Conservation (phyloP, 140 eudicot species). For the Flaveria floridana region DNA sequence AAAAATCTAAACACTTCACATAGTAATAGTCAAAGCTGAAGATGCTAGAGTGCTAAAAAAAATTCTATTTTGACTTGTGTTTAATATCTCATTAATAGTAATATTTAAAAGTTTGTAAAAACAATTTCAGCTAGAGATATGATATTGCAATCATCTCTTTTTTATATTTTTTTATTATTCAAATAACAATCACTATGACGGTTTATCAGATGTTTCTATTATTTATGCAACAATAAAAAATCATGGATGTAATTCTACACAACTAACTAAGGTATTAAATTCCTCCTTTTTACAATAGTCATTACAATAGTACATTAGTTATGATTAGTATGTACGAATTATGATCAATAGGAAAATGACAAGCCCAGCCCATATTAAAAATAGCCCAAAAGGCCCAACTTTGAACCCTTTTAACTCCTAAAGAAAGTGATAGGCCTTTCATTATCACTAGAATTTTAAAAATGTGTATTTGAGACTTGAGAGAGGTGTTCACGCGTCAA, state of each 20-base stretch:
- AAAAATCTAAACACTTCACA: constrained; percentile 1
- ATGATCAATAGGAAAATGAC: not conserved
- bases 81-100: not conserved
- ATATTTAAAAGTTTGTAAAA: not conserved
- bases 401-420: not conserved
- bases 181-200: no score
- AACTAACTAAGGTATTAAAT: no score
- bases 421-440: constrained; percentile 9
- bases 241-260: no score
- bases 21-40: constrained; percentile 8
- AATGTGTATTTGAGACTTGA: no score
- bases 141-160: no score
- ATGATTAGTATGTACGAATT: not conserved
- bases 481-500: not conserved
- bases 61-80: constrained; percentile 7
- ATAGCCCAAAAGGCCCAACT: constrained; percentile 1
- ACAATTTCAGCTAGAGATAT: not conserved
- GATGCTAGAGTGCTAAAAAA: not conserved
- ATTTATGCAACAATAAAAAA: no score
- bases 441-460: no score
- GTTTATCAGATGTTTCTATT: no score
- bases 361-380: not conserved
- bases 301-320: not conserved
- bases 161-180: no score
- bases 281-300: not conserved